Conservation (phyloP, 495 filamentous ascomycete species). For the Tuber calosporum region DNA sequence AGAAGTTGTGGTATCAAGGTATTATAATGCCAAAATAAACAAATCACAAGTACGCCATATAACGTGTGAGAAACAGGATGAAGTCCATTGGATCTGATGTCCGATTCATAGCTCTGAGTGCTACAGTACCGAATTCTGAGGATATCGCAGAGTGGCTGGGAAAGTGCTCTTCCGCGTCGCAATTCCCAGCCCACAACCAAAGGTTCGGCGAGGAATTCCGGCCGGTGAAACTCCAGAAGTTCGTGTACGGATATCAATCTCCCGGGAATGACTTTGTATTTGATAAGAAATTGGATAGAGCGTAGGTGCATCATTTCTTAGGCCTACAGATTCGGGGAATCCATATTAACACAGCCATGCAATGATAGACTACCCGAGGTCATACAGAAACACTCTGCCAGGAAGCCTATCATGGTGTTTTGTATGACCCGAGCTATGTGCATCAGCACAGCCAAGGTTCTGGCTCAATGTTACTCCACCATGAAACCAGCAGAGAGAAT, state of each 20-base stretch:
- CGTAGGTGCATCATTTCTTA: conserved; percentile 46
- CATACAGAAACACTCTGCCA: conserved; percentile 66
- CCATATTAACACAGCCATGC: background rate
- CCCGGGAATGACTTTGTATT: conserved; percentile 76
- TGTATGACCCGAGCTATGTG: conserved; percentile 79
- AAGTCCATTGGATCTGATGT: conserved; percentile 81
- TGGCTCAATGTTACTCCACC: conserved; percentile 60
- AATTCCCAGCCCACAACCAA: conserved; percentile 63
- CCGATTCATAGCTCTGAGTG: conserved; percentile 84
- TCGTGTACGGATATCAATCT: conserved; percentile 69
- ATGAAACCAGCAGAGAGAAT: conserved; percentile 52
- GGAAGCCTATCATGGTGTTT: conserved; percentile 89
- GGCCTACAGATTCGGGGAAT: background rate
- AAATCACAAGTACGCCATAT: background rate
- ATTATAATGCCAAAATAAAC: background rate
- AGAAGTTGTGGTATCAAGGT: conserved; percentile 79
- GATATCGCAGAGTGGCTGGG: conserved; percentile 94
- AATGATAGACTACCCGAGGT: conserved; percentile 56
- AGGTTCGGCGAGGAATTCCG: conserved; percentile 88
- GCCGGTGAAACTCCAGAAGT: conserved; percentile 78
- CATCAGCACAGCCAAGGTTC: conserved; percentile 62
- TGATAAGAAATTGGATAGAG: conserved; percentile 68
- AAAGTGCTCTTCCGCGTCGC: conserved; percentile 57
- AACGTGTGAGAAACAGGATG: conserved; percentile 54
- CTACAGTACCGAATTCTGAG: conserved; percentile 84